These are phyloP conservation scores for Boletus mariae DNA, from an alignment of 1,284 basidiomycete species.

Conservation along the genomic window DNA sequence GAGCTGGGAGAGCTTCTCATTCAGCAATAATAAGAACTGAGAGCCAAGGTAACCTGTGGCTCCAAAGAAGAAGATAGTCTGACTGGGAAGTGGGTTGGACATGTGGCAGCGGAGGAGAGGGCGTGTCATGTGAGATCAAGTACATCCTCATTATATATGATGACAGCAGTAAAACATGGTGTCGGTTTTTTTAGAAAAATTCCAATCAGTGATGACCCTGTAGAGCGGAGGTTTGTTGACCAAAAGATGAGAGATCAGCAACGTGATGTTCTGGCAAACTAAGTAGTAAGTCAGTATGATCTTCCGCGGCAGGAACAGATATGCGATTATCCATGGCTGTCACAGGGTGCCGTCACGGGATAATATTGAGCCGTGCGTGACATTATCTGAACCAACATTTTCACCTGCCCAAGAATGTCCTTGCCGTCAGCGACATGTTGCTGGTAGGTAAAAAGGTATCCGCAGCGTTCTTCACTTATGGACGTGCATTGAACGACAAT, in stretches of 20 bases:
- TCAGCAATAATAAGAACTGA: constrained; percentile 36
- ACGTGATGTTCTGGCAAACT: not conserved
- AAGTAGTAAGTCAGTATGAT: not conserved
- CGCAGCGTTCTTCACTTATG: not conserved
- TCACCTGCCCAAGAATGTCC: not conserved
- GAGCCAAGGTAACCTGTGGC: constrained; percentile 44
- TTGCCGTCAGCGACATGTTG: not conserved
- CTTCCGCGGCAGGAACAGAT: not conserved
- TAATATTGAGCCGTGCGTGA: not conserved
- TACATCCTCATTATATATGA: constrained; percentile 2
- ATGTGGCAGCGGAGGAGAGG: constrained; percentile 3
- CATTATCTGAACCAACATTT: not conserved
- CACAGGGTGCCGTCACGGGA: constrained; percentile 3
- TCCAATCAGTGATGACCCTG: constrained; percentile 6
- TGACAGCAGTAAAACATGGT: constrained; percentile 3
- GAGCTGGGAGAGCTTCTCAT: constrained; percentile 29
- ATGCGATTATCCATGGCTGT: not conserved
- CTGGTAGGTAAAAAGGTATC: not conserved
- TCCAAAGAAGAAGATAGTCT: constrained; percentile 40
- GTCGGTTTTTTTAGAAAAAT: not conserved
- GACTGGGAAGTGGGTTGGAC: constrained; percentile 6
- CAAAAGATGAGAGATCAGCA: not conserved
- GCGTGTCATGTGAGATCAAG: not conserved
- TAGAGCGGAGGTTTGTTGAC: not conserved
- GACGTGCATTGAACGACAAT: not conserved